Evolutionary conservation across 768 basidiomycete genomes (phyloP).

Genomic region (Termitomyces sp.): DNA sequence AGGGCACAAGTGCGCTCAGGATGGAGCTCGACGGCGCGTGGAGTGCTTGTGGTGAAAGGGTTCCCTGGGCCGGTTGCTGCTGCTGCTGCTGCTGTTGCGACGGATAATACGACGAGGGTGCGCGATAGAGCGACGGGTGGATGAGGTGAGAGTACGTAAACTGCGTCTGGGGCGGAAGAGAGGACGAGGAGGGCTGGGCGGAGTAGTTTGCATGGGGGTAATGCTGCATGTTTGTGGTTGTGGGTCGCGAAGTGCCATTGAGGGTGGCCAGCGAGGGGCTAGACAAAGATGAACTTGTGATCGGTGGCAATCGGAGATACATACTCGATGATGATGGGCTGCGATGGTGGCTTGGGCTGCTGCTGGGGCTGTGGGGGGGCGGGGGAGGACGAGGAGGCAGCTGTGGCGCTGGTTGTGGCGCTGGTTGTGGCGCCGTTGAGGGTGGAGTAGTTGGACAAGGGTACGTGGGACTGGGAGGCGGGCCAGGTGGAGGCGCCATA

Average conservation of each 20-base stretch:
- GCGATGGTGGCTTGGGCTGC: conserved; percentile 19
- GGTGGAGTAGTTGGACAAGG: conserved; percentile 71
- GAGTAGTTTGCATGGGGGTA: conserved; percentile 39
- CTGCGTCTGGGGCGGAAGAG: conserved; percentile 21
- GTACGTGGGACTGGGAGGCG: conserved; percentile 33
- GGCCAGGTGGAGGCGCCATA: conserved; percentile 54
- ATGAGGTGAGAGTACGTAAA: conserved; percentile 43
- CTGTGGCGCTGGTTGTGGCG: conserved; percentile 32
- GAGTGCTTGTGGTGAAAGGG: conserved; percentile 65
- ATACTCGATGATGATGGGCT: conserved; percentile 64
- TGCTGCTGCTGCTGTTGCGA: conserved; percentile 26
- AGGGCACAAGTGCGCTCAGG: conserved; percentile 29
- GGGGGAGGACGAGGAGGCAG: conserved; percentile 13
- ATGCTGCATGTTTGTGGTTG: conserved; percentile 24
- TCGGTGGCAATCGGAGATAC: conserved; percentile 22
- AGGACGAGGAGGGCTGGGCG: conserved; percentile 19
- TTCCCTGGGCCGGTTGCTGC: conserved; percentile 42
- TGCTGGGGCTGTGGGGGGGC: conserved; percentile 17
- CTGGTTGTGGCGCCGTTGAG: conserved; percentile 68
- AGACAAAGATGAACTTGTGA: conserved; percentile 9
- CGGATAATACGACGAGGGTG: conserved; percentile 21
- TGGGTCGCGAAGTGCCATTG: conserved; percentile 29
- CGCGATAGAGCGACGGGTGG: conserved; percentile 16
- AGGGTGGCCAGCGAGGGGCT: conserved; percentile 60
- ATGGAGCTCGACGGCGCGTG: conserved; percentile 50